phyloP scores from a whole-genome alignment of 495 filamentous ascomycete genomes.

The Xylaria bambusicola region DNA sequence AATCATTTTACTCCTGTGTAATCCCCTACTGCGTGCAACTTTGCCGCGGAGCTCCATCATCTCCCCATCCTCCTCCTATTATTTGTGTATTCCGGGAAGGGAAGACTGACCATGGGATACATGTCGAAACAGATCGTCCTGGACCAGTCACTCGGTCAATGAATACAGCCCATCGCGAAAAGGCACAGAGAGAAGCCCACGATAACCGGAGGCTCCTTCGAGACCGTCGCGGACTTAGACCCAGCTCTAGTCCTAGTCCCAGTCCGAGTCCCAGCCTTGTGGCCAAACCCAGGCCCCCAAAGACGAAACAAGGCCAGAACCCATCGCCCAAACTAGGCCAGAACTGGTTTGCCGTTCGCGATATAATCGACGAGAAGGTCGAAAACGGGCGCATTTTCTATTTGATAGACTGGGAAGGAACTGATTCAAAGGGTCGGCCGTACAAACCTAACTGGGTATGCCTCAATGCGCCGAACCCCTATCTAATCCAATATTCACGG shows the following conservation, averaged over 20 bases:
- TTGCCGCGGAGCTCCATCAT: no score
- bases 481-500: neutral
- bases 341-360: constrained; percentile 31
- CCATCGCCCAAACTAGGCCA: constrained; percentile 1
- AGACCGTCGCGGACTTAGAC: neutral
- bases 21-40: no score
- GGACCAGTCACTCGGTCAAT: constrained; percentile 25
- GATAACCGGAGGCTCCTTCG: constrained; percentile 7
- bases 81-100: no score
- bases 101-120: constrained; percentile 27
- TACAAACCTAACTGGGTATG: constrained; percentile 47
- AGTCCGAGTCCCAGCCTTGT: constrained; percentile 16
- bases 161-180: constrained; percentile 18
- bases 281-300: neutral
- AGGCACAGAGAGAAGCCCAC: neutral
- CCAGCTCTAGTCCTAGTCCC: constrained; percentile 11
- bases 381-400: constrained; percentile 34
- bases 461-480: neutral
- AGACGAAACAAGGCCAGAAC: neutral
- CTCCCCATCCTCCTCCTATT: no score
- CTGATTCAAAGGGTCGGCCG: constrained; percentile 35
- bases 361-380: constrained; percentile 43
- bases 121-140: constrained; percentile 22
- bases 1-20: no score
- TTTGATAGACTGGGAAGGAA: constrained; percentile 43